phyloP scores from a whole-genome alignment of 371 early-diverging fungal species.

The Mortierella sp. region DNA sequence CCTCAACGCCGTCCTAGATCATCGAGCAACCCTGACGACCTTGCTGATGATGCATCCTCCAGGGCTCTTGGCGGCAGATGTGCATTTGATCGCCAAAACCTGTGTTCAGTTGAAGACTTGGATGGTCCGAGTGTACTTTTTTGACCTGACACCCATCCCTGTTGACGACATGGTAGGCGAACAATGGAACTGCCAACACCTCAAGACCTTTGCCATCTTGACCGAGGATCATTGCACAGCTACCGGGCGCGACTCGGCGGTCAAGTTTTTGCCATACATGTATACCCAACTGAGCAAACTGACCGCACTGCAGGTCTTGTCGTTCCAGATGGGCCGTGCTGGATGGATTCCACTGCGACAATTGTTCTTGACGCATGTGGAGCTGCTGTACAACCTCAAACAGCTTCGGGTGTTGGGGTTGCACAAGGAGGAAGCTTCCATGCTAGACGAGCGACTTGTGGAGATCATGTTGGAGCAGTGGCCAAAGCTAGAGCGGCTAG shows the following conservation, averaged over 20 bases:
- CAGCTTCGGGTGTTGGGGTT: slow-evolving; percentile 7
- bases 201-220: not conserved
- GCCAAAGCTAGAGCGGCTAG: slow-evolving; percentile 15
- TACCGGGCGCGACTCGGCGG: not conserved
- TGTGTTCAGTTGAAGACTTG: slow-evolving; percentile 2
- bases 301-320: not conserved
- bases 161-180: not conserved
- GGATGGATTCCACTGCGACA: slow-evolving; percentile 8
- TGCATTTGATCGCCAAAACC: slow-evolving; percentile 5
- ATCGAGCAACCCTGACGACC: slow-evolving; percentile 6
- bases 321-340: slow-evolving; percentile 5
- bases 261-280: not conserved
- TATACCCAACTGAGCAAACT: slow-evolving; percentile 3
- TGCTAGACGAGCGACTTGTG: not conserved
- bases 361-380: not conserved
- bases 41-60: not conserved
- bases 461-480: slow-evolving; percentile 8
- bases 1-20: slow-evolving; percentile 2
- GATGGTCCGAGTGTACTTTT: not conserved
- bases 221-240: slow-evolving; percentile 6
- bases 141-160: not conserved
- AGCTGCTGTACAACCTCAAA: not conserved
- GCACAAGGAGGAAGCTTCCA: slow-evolving; percentile 11
- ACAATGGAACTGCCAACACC: slow-evolving; percentile 1
- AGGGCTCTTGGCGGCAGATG: not conserved